Evolutionary conservation across 345 rosid species (phyloP).

Genomic region (Schrenkiella parvula): DNA sequence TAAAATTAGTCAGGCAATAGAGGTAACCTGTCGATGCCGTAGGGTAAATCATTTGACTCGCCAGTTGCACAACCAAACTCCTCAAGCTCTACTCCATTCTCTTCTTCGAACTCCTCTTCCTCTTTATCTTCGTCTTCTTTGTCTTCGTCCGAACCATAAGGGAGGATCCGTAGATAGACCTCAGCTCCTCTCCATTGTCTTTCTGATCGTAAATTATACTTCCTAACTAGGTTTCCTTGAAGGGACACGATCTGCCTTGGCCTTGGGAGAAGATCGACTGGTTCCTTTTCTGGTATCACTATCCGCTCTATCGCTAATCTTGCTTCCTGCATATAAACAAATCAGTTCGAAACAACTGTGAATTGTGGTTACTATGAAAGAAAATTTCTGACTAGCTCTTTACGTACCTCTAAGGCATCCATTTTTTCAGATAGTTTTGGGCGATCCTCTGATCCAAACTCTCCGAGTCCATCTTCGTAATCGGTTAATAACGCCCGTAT

Average conservation of each 20-base stretch:
- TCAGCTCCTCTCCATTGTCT: slow-evolving; percentile 50
- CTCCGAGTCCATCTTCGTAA: slow-evolving; percentile 43
- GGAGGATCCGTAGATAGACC: slow-evolving; percentile 51
- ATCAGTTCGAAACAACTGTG: background rate
- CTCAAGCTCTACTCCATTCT: slow-evolving; percentile 19
- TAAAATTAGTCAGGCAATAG: slow-evolving; percentile 28
- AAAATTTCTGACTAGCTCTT: background rate
- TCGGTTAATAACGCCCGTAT: slow-evolving; percentile 50
- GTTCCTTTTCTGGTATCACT: slow-evolving; percentile 67
- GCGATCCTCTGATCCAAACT: slow-evolving; percentile 45
- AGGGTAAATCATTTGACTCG: slow-evolving; percentile 13
- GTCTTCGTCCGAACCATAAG: slow-evolving; percentile 37
- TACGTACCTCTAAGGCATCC: slow-evolving; percentile 75
- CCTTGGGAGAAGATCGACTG: slow-evolving; percentile 70
- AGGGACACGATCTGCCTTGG: slow-evolving; percentile 48
- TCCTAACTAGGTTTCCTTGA: slow-evolving; percentile 55
- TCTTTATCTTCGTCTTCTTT: slow-evolving; percentile 25
- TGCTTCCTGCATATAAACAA: slow-evolving; percentile 53
- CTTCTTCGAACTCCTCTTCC: slow-evolving; percentile 38
- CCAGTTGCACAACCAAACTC: background rate
- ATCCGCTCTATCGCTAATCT: slow-evolving; percentile 72
- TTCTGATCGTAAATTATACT: slow-evolving; percentile 57
- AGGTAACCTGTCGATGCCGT: slow-evolving; percentile 28
- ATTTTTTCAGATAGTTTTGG: slow-evolving; percentile 53
- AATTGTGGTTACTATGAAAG: background rate